Evolutionary conservation across 2,329 filamentous ascomycete species (phyloP), one percentile per base, ranked within the genome.

Genomic region (Blumeriella jaapii): DNA sequence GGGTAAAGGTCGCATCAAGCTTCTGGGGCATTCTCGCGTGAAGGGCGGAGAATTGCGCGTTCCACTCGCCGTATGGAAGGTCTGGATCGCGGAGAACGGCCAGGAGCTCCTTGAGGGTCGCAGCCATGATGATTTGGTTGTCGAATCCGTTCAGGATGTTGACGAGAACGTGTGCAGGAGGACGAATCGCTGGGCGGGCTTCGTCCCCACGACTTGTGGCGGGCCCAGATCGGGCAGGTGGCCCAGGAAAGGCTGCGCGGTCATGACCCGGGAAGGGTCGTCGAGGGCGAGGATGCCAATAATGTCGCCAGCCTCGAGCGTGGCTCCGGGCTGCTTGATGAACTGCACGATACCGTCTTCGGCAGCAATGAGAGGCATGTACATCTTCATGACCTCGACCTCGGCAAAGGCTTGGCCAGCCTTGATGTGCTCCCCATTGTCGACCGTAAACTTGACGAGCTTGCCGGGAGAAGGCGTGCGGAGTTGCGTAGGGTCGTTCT

Each of bases 361-460:
- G 57, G 87, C 81, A 2, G 91, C 83, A 42, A 98, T 73, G 36
- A 98, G 71, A 54, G 91, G 91, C 91, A 98, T 98, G 72, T 96
- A 96, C 91, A 98, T 98, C 73, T 98, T 98, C 91, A 98, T 98
- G 62, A 98, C 91, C 64, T 98, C 91, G 25, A 98, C 89, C 61
- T 98, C 91, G 37, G 91, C 91, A 55, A 86, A 98, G 20, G 89
- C 69, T 61, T 96, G 83, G 38, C 89, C 89, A 51, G 93, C 85
- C 60, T 76, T 80, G 61, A 98, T 77, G 59, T 98, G 91, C 50
- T 86, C 73, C 42, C 91, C 91, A 54, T 93, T 96, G 60, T 95
- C 91, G 2, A 98, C 83, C 1, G 85, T 82, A 62, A 91, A 98
- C 65, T 94, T 95, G 65, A 98, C 89, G 22, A 98, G 79, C 68